phyloP scores from a whole-genome alignment of 2,329 filamentous ascomycete species.

The Cercospora berteroae region DNA sequence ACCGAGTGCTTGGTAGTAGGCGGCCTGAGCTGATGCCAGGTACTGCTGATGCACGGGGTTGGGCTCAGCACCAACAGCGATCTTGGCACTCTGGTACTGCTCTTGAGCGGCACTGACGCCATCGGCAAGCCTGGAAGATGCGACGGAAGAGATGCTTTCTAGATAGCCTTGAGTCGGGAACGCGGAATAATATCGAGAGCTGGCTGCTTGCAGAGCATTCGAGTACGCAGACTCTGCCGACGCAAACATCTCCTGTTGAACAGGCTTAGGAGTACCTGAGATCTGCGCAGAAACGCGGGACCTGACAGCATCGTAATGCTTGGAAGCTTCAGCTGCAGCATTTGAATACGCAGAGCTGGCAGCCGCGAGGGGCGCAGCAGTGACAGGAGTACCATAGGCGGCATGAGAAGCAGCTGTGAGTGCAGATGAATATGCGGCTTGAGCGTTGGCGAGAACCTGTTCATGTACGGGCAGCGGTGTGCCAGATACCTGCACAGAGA shows the following conservation, averaged over 20 bases:
- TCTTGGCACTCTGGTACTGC: conserved; percentile 67
- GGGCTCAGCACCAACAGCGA: conserved; percentile 62
- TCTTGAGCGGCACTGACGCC: conserved; percentile 69
- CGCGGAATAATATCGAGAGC: conserved; percentile 56
- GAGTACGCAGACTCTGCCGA: conserved; percentile 68
- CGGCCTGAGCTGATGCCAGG: conserved; percentile 60
- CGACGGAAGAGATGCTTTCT: conserved; percentile 59
- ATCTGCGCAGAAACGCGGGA: conserved; percentile 66
- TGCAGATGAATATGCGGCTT: conserved; percentile 66
- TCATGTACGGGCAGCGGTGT: conserved; percentile 68
- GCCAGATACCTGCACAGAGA: conserved; percentile 66
- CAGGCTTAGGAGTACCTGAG: conserved; percentile 65
- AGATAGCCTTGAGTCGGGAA: conserved; percentile 33
- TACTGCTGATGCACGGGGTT: conserved; percentile 55
- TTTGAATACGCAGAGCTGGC: conserved; percentile 59
- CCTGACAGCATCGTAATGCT: conserved; percentile 66
- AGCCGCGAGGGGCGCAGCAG: conserved; percentile 63
- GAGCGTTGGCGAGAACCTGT: conserved; percentile 66
- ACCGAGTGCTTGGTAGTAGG: conserved; percentile 77
- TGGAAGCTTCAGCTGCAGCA: conserved; percentile 62
- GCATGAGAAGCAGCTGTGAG: conserved; percentile 59
- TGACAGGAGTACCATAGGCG: conserved; percentile 65
- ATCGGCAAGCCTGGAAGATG: conserved; percentile 66
- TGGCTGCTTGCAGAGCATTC: conserved; percentile 61
- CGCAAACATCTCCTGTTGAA: conserved; percentile 65